Percentiles rank a stretch among this genome's conserved stretches.
Evolutionary conservation across 2,329 filamentous ascomycete species (phyloP).

Genomic region (Capronia americana): DNA sequence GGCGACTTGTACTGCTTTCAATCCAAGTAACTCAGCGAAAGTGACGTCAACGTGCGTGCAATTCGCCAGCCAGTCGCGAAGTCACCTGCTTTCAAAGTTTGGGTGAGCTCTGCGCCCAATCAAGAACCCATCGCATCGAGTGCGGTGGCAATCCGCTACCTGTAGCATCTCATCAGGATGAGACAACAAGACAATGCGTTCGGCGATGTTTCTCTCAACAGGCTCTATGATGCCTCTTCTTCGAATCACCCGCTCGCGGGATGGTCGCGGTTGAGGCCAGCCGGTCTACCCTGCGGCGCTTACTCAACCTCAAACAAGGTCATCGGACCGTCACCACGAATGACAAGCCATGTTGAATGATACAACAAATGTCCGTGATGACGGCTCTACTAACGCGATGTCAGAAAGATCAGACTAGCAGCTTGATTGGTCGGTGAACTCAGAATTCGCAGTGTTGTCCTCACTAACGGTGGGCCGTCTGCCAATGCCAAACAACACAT

Average conservation of each 20-base stretch:
- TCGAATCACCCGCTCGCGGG: neutral
- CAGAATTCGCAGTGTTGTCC: neutral
- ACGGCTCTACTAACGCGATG: neutral
- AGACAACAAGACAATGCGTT: neutral
- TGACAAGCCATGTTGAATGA: slow-evolving; percentile 4
- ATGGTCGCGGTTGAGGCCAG: neutral
- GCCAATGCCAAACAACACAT: neutral
- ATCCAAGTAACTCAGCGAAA: neutral
- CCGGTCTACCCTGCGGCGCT: slow-evolving; percentile 24
- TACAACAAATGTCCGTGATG: slow-evolving; percentile 2
- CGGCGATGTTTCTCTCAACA: neutral
- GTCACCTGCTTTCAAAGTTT: slow-evolving; percentile 14
- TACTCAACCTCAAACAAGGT: slow-evolving; percentile 31
- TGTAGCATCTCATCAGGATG: neutral
- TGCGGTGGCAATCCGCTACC: neutral
- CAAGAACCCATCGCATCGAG: neutral
- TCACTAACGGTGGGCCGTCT: neutral
- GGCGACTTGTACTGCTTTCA: neutral
- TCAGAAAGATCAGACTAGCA: neutral
- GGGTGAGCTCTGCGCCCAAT: neutral
- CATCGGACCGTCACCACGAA: slow-evolving; percentile 16
- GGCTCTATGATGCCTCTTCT: neutral
- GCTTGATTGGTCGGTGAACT: neutral
- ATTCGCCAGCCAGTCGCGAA: slow-evolving; percentile 15
- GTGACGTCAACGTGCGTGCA: slow-evolving; percentile 33